Base-by-base conservation (phyloP, 2,329 filamentous ascomycete species). In the Nemania abortiva region DNA sequence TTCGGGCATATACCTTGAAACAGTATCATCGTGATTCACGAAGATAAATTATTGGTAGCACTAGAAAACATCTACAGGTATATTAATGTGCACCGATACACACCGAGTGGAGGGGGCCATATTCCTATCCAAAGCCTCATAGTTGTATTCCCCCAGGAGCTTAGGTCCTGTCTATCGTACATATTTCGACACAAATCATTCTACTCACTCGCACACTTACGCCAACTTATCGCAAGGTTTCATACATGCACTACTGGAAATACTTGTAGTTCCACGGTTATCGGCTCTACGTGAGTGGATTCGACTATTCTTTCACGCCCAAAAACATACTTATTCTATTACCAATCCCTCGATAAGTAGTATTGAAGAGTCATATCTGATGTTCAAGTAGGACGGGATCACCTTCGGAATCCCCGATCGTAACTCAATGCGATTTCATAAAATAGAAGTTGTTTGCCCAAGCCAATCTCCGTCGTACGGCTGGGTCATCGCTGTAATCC, bases 391-490 rank as follows among this genome's bases (percentile, higher is more conserved):
- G 13, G 27, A 58, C 24, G 6, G 13, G 42, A 53, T 55, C 34
- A 22, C 24, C 42, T 37, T 53, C 15, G 3, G 29, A 1, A 63
- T 59, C 50, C 42, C 57, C 39, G 31, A 57, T 1, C 9, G 53
- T 49, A n/a, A 24, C 37, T 20, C 53, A 15, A 27, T 27, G 3
- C 22, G 2, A 39, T 63, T 3, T 57, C 24, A 34, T 54, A 31
- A 47, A 29, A 45, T 37, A 2, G 15, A 52, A 6, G 13, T 20
- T 29, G 22, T 15, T 45, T 39, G 15, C 34, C 22, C 6, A 39
- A 24, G 18, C 29, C 10, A 22, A 42, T 22, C 4, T 50, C 65
- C 20, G 50, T 63, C 13, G 9, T 24, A 68, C 53, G 13, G 13
- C 27, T 27, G 22, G n/a, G 55, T 52, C n/a, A 42, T 58, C 39